Conservation (phyloP, 352 stramenopile species). For the Phytophthora crassamura region DNA sequence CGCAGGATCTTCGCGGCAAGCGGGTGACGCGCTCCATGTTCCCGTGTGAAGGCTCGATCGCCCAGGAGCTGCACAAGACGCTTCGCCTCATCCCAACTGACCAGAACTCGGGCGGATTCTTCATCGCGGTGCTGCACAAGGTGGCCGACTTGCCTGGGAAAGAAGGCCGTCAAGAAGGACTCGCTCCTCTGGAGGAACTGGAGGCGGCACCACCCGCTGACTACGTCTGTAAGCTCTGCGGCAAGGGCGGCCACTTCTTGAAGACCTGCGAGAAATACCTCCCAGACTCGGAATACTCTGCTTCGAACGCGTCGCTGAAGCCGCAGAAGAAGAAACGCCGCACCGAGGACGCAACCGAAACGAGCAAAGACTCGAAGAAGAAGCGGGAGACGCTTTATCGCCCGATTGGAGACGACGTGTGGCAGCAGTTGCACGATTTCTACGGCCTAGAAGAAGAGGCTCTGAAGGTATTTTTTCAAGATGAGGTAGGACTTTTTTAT, state of each 20-base stretch:
- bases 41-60: conserved; percentile 48
- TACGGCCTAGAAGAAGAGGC: conserved; percentile 65
- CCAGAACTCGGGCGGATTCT: conserved; percentile 99
- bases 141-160: conserved; percentile 56
- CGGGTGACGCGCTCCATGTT: conserved; percentile 89
- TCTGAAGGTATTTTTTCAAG: conserved; percentile 46
- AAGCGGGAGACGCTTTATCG: conserved; percentile 79
- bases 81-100: conserved; percentile 97
- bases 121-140: conserved; percentile 97
- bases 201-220: conserved; percentile 48
- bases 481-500: background rate
- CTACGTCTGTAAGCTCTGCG: conserved; percentile 85
- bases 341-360: conserved; percentile 19
- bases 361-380: conserved; percentile 17
- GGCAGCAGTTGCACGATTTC: conserved; percentile 61
- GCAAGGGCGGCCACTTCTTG: conserved; percentile 68
- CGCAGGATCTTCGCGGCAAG: conserved; percentile 67
- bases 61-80: conserved; percentile 85
- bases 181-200: conserved; percentile 59
- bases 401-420: conserved; percentile 65
- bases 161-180: conserved; percentile 52
- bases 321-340: conserved; percentile 65
- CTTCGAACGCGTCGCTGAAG: conserved; percentile 29
- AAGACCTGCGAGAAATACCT: conserved; percentile 76
- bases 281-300: conserved; percentile 50